Evolutionary conservation across 2,329 filamentous ascomycete genomes (phyloP).

Genomic region (Cercospora citrullina): DNA sequence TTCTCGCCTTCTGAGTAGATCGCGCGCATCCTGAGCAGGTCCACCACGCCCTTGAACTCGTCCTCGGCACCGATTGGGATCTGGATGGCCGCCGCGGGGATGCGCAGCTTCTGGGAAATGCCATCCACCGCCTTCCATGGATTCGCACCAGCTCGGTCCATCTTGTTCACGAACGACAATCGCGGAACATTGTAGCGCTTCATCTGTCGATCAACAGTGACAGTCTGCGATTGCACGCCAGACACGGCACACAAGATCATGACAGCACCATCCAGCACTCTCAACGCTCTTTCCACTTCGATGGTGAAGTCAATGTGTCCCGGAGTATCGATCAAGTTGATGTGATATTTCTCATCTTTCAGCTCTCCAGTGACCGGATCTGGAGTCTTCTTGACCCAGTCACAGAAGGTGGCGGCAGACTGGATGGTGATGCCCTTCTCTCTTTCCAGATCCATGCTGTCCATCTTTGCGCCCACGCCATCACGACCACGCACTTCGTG

Average conservation of each 20-base stretch:
- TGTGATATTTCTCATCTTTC: slow-evolving; percentile 87
- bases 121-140: slow-evolving; percentile 97
- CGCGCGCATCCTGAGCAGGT: slow-evolving; percentile 87
- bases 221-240: slow-evolving; percentile 96
- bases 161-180: slow-evolving; percentile 98
- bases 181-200: slow-evolving; percentile 94
- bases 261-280: slow-evolving; percentile 93
- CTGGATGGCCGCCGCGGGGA: slow-evolving; percentile 89
- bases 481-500: slow-evolving; percentile 96
- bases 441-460: slow-evolving; percentile 97
- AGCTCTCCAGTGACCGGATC: slow-evolving; percentile 60
- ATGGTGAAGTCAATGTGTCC: slow-evolving; percentile 99
- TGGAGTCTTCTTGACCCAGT: slow-evolving; percentile 77
- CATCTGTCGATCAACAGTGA: slow-evolving; percentile 98
- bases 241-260: slow-evolving; percentile 98
- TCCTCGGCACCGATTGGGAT: slow-evolving; percentile 92
- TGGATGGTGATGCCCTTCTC: slow-evolving; percentile 99
- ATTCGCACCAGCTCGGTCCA: slow-evolving; percentile 98
- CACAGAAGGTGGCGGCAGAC: slow-evolving; percentile 94
- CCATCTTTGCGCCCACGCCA: slow-evolving; percentile 97
- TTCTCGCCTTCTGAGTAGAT: slow-evolving; percentile 84
- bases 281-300: slow-evolving; percentile 91
- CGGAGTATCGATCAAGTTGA: slow-evolving; percentile 98
- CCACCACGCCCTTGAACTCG: slow-evolving; percentile 87
- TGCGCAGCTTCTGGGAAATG: slow-evolving; percentile 94